Evolutionary conservation across 495 filamentous ascomycete genomes (phyloP).

Genomic region (Apodospora peruviana): DNA sequence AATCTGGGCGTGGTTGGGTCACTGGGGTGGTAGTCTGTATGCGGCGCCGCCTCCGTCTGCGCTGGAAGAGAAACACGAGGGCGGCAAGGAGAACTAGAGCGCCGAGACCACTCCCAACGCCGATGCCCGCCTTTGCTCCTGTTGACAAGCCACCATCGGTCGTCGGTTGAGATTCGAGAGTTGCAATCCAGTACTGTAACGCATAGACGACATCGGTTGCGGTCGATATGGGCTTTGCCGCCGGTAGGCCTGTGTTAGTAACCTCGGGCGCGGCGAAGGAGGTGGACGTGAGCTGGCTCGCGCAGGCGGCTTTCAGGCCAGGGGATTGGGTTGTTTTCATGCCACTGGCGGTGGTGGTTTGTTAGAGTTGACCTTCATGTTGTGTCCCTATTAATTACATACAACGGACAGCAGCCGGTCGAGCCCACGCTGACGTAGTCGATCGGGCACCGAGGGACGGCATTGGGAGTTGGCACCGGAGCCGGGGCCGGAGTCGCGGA

Average conservation of each 20-base stretch:
- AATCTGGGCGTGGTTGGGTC: not conserved
- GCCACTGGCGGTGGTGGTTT: not conserved
- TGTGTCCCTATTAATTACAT: too few species aligned
- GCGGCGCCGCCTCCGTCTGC: too few species aligned
- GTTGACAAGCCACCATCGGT: not conserved
- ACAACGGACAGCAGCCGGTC: not conserved
- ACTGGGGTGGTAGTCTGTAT: too few species aligned
- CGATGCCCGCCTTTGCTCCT: not conserved
- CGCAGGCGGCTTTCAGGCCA: not conserved
- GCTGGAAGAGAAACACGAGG: too few species aligned
- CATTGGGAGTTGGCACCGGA: not conserved
- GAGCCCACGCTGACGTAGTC: not conserved
- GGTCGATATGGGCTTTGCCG: not conserved
- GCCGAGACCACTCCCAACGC: not conserved
- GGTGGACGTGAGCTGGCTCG: not conserved
- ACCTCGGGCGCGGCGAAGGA: not conserved
- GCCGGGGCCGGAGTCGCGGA: not conserved
- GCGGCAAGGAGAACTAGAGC: not conserved
- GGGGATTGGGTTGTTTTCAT: not conserved
- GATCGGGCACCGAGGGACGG: not conserved
- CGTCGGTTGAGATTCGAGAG: not conserved
- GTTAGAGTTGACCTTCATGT: not conserved
- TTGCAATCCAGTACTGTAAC: not conserved
- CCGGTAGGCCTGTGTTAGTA: not conserved
- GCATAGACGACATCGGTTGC: not conserved